Conservation (phyloP, 805 yeast species). For the Sporopachydermia lactativora region DNA sequence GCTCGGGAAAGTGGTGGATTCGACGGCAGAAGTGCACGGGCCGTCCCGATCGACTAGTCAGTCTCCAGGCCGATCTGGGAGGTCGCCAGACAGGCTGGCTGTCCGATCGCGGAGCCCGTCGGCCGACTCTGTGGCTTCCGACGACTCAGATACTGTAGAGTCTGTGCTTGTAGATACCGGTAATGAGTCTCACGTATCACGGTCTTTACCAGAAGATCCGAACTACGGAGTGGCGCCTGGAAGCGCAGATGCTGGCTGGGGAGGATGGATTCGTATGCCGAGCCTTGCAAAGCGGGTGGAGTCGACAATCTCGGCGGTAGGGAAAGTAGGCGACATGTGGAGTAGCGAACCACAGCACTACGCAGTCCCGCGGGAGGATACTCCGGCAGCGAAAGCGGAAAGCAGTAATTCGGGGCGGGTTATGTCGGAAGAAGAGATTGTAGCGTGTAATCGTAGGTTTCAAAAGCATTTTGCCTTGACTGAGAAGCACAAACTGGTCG, state of each 20-base stretch:
- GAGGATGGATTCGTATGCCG: background rate
- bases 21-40: background rate
- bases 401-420: constrained; percentile 34
- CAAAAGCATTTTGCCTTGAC: constrained; percentile 51
- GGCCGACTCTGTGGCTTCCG: background rate
- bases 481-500: constrained; percentile 34
- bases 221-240: background rate
- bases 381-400: constrained; percentile 7
- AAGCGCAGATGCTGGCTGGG: background rate
- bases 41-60: background rate
- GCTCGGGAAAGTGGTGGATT: constrained; percentile 4
- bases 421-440: constrained; percentile 27
- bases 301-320: constrained; percentile 10
- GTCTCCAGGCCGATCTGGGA: too few species aligned
- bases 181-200: background rate
- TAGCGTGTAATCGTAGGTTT: constrained; percentile 41
- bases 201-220: background rate
- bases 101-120: background rate
- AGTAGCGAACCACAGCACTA: constrained; percentile 51
- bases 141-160: background rate
- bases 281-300: constrained; percentile 2
- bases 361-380: constrained; percentile 15
- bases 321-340: constrained; percentile 36
- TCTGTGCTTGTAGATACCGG: background rate
- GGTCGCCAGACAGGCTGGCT: background rate